Evolutionary conservation across 768 basidiomycete genomes (phyloP).

Genomic region (Saitozyma sp.): DNA sequence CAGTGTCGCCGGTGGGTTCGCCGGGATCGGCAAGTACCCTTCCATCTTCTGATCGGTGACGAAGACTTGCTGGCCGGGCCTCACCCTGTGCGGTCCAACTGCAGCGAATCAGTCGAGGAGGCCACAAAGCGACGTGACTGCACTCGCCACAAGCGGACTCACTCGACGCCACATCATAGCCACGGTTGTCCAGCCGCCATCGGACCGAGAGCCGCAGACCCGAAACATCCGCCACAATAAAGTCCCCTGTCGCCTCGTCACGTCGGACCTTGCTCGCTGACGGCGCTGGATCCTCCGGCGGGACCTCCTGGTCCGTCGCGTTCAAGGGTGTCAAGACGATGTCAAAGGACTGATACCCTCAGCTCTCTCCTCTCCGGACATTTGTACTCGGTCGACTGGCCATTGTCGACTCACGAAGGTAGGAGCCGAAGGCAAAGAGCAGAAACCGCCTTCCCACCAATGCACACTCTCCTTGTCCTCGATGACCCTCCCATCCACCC

Average conservation of each 20-base stretch:
- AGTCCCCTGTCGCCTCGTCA: slow-evolving; percentile 63
- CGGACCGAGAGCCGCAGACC: slow-evolving; percentile 78
- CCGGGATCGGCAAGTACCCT: slow-evolving; percentile 31
- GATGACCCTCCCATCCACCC: slow-evolving; percentile 10
- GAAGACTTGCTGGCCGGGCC: slow-evolving; percentile 77
- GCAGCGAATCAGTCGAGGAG: slow-evolving; percentile 4
- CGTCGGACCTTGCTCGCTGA: slow-evolving; percentile 65
- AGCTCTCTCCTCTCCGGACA: background rate
- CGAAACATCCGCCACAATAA: slow-evolving; percentile 70
- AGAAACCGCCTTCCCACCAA: slow-evolving; percentile 36
- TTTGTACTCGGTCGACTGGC: background rate
- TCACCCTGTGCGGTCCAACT: slow-evolving; percentile 82
- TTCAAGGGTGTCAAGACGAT: slow-evolving; percentile 67
- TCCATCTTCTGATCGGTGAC: slow-evolving; percentile 66
- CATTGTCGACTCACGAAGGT: slow-evolving; percentile 28
- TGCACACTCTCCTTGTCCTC: slow-evolving; percentile 20
- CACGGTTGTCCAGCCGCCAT: slow-evolving; percentile 74
- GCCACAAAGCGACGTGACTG: background rate
- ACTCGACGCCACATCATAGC: slow-evolving; percentile 85
- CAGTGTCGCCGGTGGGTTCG: slow-evolving; percentile 5
- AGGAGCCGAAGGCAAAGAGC: slow-evolving; percentile 22
- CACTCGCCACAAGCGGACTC: slow-evolving; percentile 1
- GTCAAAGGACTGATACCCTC: slow-evolving; percentile 68
- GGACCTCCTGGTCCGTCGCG: slow-evolving; percentile 54
- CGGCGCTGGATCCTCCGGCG: slow-evolving; percentile 69